Conservation (phyloP, 1,139 yeast genomes). For the Groenewaldozyma sp. region DNA sequence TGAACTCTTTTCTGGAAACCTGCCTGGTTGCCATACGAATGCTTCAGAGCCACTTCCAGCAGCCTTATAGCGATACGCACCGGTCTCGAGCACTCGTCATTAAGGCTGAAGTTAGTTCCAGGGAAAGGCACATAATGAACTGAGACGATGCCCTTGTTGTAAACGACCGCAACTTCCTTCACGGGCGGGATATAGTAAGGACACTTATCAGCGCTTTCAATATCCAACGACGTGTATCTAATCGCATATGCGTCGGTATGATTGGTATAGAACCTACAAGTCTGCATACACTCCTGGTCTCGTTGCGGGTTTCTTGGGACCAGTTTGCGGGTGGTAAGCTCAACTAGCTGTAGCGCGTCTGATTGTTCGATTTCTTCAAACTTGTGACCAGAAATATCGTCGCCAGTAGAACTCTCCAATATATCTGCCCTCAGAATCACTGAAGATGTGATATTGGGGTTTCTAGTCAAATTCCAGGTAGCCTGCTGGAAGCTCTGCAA, state of each 20-base stretch:
- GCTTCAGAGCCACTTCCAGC: slow-evolving; percentile 71
- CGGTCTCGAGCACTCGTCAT: slow-evolving; percentile 42
- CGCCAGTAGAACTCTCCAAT: slow-evolving; percentile 37
- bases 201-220: slow-evolving; percentile 46
- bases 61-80: slow-evolving; percentile 75
- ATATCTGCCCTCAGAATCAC: slow-evolving; percentile 86
- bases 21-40: slow-evolving; percentile 69
- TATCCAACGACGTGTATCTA: slow-evolving; percentile 63
- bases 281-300: slow-evolving; percentile 75
- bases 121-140: slow-evolving; percentile 70
- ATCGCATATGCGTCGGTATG: slow-evolving; percentile 37
- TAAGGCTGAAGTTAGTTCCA: slow-evolving; percentile 19
- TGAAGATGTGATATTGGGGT: slow-evolving; percentile 89
- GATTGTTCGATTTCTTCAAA: slow-evolving; percentile 4
- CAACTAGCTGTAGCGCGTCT: slow-evolving; percentile 40
- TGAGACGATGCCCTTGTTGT: slow-evolving; percentile 45
- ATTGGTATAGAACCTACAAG: slow-evolving; percentile 48
- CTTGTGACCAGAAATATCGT: slow-evolving; percentile 1
- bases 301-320: slow-evolving; percentile 85
- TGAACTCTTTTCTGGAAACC: slow-evolving; percentile 85
- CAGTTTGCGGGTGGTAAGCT: slow-evolving; percentile 63
- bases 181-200: slow-evolving; percentile 89
- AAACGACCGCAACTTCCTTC: slow-evolving; percentile 67
- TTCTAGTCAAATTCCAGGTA: slow-evolving; percentile 68
- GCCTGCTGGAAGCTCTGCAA: slow-evolving; percentile 55